These are phyloP conservation scores for Allium fistulosum DNA, from an alignment of 106 monocot species.

Conservation along the genomic window DNA sequence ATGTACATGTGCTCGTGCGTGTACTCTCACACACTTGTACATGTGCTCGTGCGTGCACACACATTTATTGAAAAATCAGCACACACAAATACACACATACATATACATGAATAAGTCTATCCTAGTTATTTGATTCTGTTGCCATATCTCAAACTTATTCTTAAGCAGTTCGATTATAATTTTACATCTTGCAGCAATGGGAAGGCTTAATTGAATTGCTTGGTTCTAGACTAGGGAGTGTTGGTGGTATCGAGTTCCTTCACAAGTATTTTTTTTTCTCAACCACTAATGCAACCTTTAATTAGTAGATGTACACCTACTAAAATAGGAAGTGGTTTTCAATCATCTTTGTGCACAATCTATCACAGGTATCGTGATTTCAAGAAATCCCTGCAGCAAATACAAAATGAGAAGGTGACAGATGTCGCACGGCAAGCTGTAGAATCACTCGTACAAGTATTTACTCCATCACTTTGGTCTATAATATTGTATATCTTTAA, in stretches of 20 bases:
- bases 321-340: not conserved
- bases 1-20: too few species aligned
- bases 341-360: not conserved
- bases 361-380: slow-evolving; percentile 85
- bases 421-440: slow-evolving; percentile 48
- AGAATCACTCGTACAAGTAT: slow-evolving; percentile 75
- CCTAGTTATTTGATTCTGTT: too few species aligned
- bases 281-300: not conserved
- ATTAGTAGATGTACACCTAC: too few species aligned
- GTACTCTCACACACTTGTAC: too few species aligned
- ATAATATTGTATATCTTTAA: too few species aligned
- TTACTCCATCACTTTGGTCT: not conserved
- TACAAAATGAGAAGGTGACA: slow-evolving; percentile 27
- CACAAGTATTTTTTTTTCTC: slow-evolving; percentile 48
- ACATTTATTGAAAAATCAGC: too few species aligned
- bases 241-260: slow-evolving; percentile 93
- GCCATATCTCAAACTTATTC: too few species aligned
- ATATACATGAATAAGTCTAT: too few species aligned
- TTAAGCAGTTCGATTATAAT: not conserved
- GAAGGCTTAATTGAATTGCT: slow-evolving; percentile 92
- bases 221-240: slow-evolving; percentile 69
- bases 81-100: too few species aligned
- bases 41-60: too few species aligned
- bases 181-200: slow-evolving; percentile 67
- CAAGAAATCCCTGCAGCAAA: slow-evolving; percentile 62